Evolutionary conservation across 257 asterid genomes (phyloP).

Genomic region (Schizonepeta tenuifolia): DNA sequence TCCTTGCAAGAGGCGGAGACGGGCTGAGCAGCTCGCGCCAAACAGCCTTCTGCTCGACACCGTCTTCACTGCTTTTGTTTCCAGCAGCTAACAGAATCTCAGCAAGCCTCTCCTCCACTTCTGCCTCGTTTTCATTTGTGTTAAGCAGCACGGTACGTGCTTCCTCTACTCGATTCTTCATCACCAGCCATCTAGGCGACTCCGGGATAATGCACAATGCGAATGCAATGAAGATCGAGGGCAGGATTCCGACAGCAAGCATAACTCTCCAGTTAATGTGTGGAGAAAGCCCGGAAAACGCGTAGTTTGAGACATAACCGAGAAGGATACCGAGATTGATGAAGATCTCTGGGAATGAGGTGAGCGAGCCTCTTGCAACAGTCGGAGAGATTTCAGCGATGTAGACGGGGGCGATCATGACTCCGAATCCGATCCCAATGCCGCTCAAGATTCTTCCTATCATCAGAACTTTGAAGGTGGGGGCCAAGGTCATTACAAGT

Average conservation of each 20-base stretch:
- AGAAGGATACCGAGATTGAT: conserved; percentile 84
- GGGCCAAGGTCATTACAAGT: conserved; percentile 76
- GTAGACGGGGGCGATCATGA: conserved; percentile 92
- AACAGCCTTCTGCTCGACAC: conserved; percentile 54
- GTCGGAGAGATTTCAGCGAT: conserved; percentile 95
- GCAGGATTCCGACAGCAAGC: conserved; percentile 89
- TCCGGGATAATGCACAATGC: conserved; percentile 84
- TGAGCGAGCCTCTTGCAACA: conserved; percentile 69
- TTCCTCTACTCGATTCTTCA: conserved; percentile 70
- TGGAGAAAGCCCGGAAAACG: conserved; percentile 68
- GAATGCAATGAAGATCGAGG: conserved; percentile 71
- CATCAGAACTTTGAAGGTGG: conserved; percentile 67
- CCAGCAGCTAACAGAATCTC: conserved; percentile 80
- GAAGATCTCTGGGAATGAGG: conserved; percentile 92
- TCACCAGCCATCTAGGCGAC: conserved; percentile 87
- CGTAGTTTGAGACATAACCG: conserved; percentile 87
- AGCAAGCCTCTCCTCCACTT: conserved; percentile 78
- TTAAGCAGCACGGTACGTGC: conserved; percentile 72
- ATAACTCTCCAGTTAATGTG: conserved; percentile 85
- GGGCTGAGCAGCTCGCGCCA: conserved; percentile 79
- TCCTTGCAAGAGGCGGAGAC: conserved; percentile 67
- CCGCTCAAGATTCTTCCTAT: conserved; percentile 82
- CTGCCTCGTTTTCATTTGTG: conserved; percentile 74
- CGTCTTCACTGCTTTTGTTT: conserved; percentile 28
- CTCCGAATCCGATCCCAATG: conserved; percentile 85